Evolutionary conservation across 2,329 filamentous ascomycete genomes (phyloP), one percentile per base, ranked within the genome.

Genomic region (Penicillium paneum): DNA sequence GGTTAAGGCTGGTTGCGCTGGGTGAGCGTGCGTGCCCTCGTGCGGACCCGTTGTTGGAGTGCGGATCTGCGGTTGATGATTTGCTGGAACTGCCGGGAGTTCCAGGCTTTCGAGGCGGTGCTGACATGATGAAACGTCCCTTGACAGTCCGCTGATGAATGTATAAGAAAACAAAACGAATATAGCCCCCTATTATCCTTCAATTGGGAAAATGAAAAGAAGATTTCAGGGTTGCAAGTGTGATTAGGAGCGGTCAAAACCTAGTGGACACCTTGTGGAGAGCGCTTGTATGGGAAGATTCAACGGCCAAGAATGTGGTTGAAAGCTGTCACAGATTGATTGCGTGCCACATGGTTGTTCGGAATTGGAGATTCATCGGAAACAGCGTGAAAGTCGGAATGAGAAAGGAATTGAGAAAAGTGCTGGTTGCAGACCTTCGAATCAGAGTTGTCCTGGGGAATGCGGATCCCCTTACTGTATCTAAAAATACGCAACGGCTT

Each of bases 1-100:
- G 81, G 51, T 79, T 76, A n/a, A 80, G 74, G 46, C 76, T 74
- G 29, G 74, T 66, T 31, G 78, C 71, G 56, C 80, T 77, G 29
- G 81, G 78, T 45, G 83, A 80, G 24, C 82, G 76, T 39, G 71
- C 65, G 62, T 72, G 67, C 49, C 65, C 68, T 64, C 74, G 71
- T 59, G 67, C 66, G 39, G 71, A 61, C 51, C 73, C 72, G 54
- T 72, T 72, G 49, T 58, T 62, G 38, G 70, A 60, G 32, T 64
- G 60, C 49, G 60, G 61, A 55, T 69, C 65, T 56, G 67, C 52
- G 58, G 59, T 59, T 55, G 68, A 63, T 63, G 67, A 65, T 61
- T 66, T 71, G 64, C 56, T 66, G 61, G 69, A 63, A 65, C 59
- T 64, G 57, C 62, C 66, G 58, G 70, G 65, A 29, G 64, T 69